Conservation (phyloP, 805 yeast genomes). For the Ogataea kodamae region DNA sequence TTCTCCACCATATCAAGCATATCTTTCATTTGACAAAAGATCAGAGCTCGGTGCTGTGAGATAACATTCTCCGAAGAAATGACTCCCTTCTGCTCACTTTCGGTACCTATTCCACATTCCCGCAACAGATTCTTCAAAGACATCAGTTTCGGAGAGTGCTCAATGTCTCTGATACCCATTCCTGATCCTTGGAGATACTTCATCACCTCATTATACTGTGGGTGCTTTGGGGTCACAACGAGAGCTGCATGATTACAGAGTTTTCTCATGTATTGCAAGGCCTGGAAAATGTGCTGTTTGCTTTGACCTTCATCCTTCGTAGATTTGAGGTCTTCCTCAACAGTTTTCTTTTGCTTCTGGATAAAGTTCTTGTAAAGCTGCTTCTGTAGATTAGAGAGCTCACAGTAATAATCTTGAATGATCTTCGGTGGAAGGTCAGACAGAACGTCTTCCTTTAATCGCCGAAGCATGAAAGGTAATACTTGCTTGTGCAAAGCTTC, state of each 20-base stretch:
- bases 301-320: constrained; percentile 34
- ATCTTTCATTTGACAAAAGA: constrained; percentile 94
- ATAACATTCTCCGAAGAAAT: constrained; percentile 51
- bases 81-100: constrained; percentile 24
- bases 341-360: constrained; percentile 71
- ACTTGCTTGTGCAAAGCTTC: constrained; percentile 97
- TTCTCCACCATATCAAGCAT: constrained; percentile 96
- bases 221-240: constrained; percentile 79
- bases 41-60: constrained; percentile 91
- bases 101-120: constrained; percentile 88
- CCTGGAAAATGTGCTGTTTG: constrained; percentile 95
- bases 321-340: constrained; percentile 57
- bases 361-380: constrained; percentile 87
- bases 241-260: constrained; percentile 95
- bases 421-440: constrained; percentile 97
- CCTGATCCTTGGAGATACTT: constrained; percentile 55
- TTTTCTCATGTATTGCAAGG: constrained; percentile 94
- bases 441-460: constrained; percentile 92
- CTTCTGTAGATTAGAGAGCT: constrained; percentile 84
- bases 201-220: constrained; percentile 69
- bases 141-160: constrained; percentile 84
- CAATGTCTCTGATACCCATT: constrained; percentile 62
- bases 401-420: constrained; percentile 97
- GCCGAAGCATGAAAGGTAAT: constrained; percentile 90
- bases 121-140: constrained; percentile 76